Evolutionary conservation across 768 basidiomycete genomes (phyloP), one percentile per base, ranked within the genome.

Genomic region (Boletus tylopilopsis): DNA sequence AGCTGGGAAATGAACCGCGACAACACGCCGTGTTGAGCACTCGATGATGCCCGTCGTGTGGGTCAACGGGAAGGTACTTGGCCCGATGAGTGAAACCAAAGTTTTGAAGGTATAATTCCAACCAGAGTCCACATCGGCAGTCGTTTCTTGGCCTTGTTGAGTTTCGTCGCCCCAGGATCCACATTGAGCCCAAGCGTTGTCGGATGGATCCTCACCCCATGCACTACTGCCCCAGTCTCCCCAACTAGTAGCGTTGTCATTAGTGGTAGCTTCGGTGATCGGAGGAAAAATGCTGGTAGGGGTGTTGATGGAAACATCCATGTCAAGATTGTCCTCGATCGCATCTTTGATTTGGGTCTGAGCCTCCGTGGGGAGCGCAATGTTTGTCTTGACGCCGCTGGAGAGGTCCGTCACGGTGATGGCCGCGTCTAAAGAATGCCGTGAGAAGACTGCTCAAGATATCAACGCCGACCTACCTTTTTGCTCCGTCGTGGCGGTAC

Each of bases 21-120:
- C 72, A 62, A 90, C 69, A 27, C 76, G 74, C 11, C 87, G 75
- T 47, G 82, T 77, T 1, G 83, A 83, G 29, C 71, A 75, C 66
- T 90, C 87, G 45, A 86, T 79, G 41, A 87, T 66, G 9, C 84
- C 85, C 2, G 82, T 72, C 6, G 72, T 75, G 57, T 88, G 85
- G 0, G 86, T 85, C 45, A 77, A 57, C 0, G 85, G 80, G 30
- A 88, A 65, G 6, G 67, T 62, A 12, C 77, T 79, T 3, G 80
- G 79, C 0, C 84, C 87, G 6, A 88, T 64, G 35, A 80, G 59
- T 5, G 68, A 56, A 35, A 71, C 47, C 32, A 82, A 62, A n/a
- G 62, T 55, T 4, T 43, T 10, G 10, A 51, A 30, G 6, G 63
- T 59, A 16, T 51, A 55, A n/a, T 18, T 51, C 67, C 67, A 70